Evolutionary conservation across 2,329 filamentous ascomycete genomes (phyloP), one percentile per base, ranked within the genome.

Genomic region (Fusarium redolens): DNA sequence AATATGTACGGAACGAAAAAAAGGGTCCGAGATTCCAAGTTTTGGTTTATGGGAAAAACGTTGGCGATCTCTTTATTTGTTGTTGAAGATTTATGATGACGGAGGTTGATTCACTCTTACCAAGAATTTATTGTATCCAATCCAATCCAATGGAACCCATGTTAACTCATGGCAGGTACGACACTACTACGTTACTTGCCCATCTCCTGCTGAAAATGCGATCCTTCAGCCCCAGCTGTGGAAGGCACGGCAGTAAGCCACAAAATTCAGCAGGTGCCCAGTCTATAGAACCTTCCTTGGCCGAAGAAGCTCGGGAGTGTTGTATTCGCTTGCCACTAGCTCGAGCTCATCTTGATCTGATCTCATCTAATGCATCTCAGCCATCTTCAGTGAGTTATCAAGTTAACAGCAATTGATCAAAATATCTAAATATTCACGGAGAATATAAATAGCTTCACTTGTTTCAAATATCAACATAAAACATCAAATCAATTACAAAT

Each of bases 311-410:
- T 69, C 25, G 50, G 40, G 25, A 20, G n/a, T 64, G 66, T 64
- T 64, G 66, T 64, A 62, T 54, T 52, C 54, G 66, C 38, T 65
- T 69, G 66, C 66, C 66, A 69, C 66, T 69, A 69, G 58, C 65
- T 55, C 43, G n/a, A 4, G 12, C 31, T 52, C 48, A 35, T 20
- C 31, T 37, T 54, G 55, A 37, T 40, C 55, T 68, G 22, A 48
- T 57, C 31, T 37, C n/a, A 38, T 51, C n/a, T 33, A 33, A 35
- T 13, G n/a, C 15, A 51, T 52, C 48, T 57, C 18, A 57, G 15
- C 47, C 47, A 51, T 51, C 8, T 51, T 51, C 47, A 25, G 47
- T 51, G 30, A 51, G n/a, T 44, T 44, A 51, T 38, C 33, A 55
- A 30, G 12, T 30, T 18, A 5, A 35, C 7, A 54, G 15, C 35